Base-by-base conservation (phyloP, 2,329 filamentous ascomycete genomes). In the Myotisia sp. region DNA sequence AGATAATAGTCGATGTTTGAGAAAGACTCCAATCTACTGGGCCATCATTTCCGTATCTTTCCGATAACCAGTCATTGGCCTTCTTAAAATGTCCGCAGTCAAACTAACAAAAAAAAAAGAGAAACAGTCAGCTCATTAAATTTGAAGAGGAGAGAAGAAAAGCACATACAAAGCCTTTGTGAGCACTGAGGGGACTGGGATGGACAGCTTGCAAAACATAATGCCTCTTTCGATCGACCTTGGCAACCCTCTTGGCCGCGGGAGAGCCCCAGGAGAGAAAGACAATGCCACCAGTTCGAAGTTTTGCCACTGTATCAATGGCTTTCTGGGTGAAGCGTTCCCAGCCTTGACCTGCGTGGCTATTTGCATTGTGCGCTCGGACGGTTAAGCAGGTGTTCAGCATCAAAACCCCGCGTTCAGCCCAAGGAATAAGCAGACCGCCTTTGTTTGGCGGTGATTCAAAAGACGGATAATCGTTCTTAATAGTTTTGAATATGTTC, bases 371-470 rank as follows among this genome's bases (percentile, higher is more conserved):
- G 52, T 92, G 81, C 1, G 83, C 83, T 16, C 84, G 80, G 12
- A 98, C 90, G 0, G 90, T 98, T 36, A 98, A 66, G 55, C 85
- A 93, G 1, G 90, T 92, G 56, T 98, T 98, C 44, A 98, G 71
- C 61, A 98, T 70, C 26, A 98, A 69, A 4, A 98, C 86, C 31
- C 90, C 90, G 33, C 80, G 78, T 46, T 94, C 80, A 1, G 90
- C 87, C 90, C 90, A 98, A 0, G 86, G 83, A 0, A 78, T 94
- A 13, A 98, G 69, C 0, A 92, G 71, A 7, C 90, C 90, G 26
- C 76, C 76, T 23, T 76, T 78, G 40, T 82, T 79, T 1, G 83
- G 73, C 0, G 87, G 90, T 3, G 73, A 60, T 30, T 65, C 60
- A 58, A 93, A 94, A 27, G 65, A 58, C 0, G 87, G 85, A 53